Conservation (phyloP, 768 basidiomycete species). For the Podaxis sp. region DNA sequence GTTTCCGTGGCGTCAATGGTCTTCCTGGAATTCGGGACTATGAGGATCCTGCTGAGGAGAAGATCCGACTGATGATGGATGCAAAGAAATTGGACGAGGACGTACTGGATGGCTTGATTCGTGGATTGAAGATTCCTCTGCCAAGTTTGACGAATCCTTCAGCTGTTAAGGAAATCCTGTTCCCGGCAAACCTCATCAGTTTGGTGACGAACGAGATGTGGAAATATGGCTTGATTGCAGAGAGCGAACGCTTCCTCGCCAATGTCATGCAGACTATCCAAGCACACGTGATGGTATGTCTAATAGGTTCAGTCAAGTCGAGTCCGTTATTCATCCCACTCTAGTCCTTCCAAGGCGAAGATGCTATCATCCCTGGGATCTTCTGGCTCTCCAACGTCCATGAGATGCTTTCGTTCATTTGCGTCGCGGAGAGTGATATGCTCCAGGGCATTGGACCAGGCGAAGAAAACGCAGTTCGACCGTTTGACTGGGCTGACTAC, state of each 20-base stretch:
- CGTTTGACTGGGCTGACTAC: conserved; percentile 97
- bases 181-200: conserved; percentile 98
- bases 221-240: conserved; percentile 96
- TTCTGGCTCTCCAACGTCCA: conserved; percentile 99
- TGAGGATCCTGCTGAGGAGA: conserved; percentile 93
- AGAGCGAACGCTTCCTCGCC: conserved; percentile 97
- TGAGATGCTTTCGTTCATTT: conserved; percentile 98
- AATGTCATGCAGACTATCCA: conserved; percentile 99
- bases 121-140: conserved; percentile 89
- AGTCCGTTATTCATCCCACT: neutral
- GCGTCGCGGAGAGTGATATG: conserved; percentile 98
- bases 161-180: conserved; percentile 95
- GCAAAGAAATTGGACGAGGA: conserved; percentile 90
- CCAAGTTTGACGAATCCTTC: conserved; percentile 90
- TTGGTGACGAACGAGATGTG: conserved; percentile 99
- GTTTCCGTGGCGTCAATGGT: conserved; percentile 59
- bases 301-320: neutral
- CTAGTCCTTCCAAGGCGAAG: conserved; percentile 89
- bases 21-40: conserved; percentile 70
- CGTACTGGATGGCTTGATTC: conserved; percentile 85
- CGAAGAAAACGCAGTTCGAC: conserved; percentile 86
- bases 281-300: conserved; percentile 92
- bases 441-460: conserved; percentile 96
- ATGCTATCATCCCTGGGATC: conserved; percentile 93
- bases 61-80: conserved; percentile 91